Conservation (phyloP, 306 rosid genomes). For the Senna siamea region DNA sequence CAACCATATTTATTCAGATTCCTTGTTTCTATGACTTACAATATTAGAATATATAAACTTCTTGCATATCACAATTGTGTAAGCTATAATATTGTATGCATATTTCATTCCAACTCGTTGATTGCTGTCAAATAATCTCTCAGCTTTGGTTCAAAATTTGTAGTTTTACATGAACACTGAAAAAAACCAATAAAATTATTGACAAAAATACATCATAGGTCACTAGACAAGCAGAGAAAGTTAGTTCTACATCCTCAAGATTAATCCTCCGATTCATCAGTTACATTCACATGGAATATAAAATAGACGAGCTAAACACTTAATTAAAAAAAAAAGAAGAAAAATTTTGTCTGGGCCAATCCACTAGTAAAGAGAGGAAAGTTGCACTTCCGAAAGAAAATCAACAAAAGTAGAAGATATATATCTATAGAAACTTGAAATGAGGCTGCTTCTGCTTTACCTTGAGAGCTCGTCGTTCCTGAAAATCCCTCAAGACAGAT, state of each 20-base stretch:
- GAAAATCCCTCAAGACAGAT: conserved; percentile 67
- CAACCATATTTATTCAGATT: conserved; percentile 5
- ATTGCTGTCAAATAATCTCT: not conserved
- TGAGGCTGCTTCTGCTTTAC: conserved; percentile 40
- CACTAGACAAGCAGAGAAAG: not conserved
- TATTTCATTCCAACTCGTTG: conserved; percentile 22
- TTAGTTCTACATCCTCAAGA: not conserved
- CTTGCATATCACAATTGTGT: conserved; percentile 1
- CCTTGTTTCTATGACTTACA: not conserved
- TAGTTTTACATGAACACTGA: no score
- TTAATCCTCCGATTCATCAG: not conserved
- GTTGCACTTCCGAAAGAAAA: not conserved
- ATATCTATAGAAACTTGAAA: not conserved
- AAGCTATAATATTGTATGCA: not conserved
- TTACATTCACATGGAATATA: not conserved
- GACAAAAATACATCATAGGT: not conserved
- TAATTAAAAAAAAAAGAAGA: not conserved
- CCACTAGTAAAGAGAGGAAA: not conserved
- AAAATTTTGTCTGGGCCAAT: not conserved
- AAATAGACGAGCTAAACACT: not conserved
- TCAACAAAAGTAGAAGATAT: no score
- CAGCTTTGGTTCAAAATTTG: conserved; percentile 3
- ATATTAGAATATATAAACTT: conserved; percentile 2
- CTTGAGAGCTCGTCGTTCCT: conserved; percentile 78
- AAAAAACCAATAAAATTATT: no score